Base-by-base conservation (phyloP, 495 filamentous ascomycete species). In the Platismatia glauca region DNA sequence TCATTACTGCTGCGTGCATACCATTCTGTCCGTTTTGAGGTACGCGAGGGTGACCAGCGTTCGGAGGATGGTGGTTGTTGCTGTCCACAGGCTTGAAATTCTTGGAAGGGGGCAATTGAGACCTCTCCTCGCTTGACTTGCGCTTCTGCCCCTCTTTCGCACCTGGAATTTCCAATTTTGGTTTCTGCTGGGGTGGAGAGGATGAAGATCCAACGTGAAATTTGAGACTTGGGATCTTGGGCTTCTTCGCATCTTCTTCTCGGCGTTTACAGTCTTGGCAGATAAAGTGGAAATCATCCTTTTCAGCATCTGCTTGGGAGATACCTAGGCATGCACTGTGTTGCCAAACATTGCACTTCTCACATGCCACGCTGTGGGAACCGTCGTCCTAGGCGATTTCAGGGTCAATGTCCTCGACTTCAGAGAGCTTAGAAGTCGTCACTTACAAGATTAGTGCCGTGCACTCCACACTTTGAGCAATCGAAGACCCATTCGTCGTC, bases 401-500 rank as follows among this genome's bases (percentile, higher is more conserved):
- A 61, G 41, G 56, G 12, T 53, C 37, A 34, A 43, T 0, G 16
- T 31, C 20, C n/a, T 52, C 38, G 4, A 20, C 5, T 3, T n/a
- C 15, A 53, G 5, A 4, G 48, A 48, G 48, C 8, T 50, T n/a
- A 55, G 20, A 58, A n/a, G 7, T 52, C 12, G 38, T 48, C 55
- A 59, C 81, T 69, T 74, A 86, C 84, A 67, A 87, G 60, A 66
- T 95, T 86, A 68, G 94, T 86, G 46, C 94, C 93, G 72, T 96
- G 86, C 34, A 88, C 82, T 33, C 91, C 91, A 73, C 94, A 98
- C 18, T 87, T 81, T 33, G 83, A 79, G 73, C 94, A 98, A 70
- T 97, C 94, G 70, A 98, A 97, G 37, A 90, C 80, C 94, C 94
- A 97, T 58, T 93, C 84, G 16, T 91, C 89, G 56, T 93, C 87